Percentiles rank a stretch among this genome's conserved stretches.
Evolutionary conservation across 2,329 filamentous ascomycete species (phyloP).

Genomic region (Lachnellula suecica): DNA sequence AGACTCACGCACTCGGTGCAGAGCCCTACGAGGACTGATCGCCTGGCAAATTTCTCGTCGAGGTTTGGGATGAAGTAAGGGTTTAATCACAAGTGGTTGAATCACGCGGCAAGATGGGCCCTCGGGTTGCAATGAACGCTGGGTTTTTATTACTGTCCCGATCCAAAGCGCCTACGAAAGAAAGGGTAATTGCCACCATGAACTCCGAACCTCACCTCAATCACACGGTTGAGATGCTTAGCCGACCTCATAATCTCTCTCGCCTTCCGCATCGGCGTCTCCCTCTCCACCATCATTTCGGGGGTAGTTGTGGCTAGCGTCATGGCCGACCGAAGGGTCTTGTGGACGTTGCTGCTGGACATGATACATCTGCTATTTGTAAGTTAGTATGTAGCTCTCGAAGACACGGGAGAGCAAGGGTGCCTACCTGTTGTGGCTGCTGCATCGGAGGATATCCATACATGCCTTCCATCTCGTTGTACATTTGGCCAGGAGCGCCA

Average conservation of each 20-base stretch:
- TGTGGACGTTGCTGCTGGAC: slow-evolving; percentile 37
- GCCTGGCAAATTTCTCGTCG: slow-evolving; percentile 71
- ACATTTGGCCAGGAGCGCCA: slow-evolving; percentile 77
- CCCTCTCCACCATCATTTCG: slow-evolving; percentile 41
- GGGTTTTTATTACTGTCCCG: slow-evolving; percentile 5
- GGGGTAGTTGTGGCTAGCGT: slow-evolving; percentile 36
- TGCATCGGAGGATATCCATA: slow-evolving; percentile 82
- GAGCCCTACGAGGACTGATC: slow-evolving; percentile 57
- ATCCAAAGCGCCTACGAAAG: background rate
- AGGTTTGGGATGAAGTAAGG: slow-evolving; percentile 64
- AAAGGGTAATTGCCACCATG: slow-evolving; percentile 6
- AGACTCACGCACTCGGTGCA: slow-evolving; percentile 66
- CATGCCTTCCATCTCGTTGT: slow-evolving; percentile 78
- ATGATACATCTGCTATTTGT: slow-evolving; percentile 39
- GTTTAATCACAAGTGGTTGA: background rate
- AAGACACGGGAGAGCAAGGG: background rate
- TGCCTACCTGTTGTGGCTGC: slow-evolving; percentile 77
- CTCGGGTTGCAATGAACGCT: slow-evolving; percentile 1
- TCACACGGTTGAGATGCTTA: slow-evolving; percentile 14
- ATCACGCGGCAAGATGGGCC: background rate
- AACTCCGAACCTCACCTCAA: slow-evolving; percentile 6
- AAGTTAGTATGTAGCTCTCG: slow-evolving; percentile 4
- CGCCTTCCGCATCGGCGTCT: slow-evolving; percentile 44
- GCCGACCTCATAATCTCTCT: slow-evolving; percentile 42
- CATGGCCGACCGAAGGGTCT: slow-evolving; percentile 37